Evolutionary conservation across 768 basidiomycete species (phyloP), one percentile per base, ranked within the genome.

Genomic region (Multifurca ochricompacta): DNA sequence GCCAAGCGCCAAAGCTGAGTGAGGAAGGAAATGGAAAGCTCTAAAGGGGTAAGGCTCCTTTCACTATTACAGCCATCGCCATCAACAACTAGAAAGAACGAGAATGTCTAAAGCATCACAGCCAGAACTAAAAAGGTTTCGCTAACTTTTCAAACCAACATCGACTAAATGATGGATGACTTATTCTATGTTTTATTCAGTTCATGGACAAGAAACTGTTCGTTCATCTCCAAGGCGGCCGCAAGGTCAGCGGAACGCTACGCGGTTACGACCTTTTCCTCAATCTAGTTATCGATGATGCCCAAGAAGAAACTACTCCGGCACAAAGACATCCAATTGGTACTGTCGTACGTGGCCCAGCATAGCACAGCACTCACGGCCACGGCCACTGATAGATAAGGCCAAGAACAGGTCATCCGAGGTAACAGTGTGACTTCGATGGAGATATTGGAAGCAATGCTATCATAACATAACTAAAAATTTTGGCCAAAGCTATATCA

Each of bases 161-260:
- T 2, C 6, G n/a, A 16, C 21, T 28, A 35, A 18, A 21, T 30
- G 25, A 32, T 42, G 47, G 34, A n/a, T n/a, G n/a, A n/a, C 37
- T 48, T 47, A 54, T 49, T 39, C 36, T 39, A 50, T 30, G 19
- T n/a, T 9, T 39, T 36, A 35, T 39, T 42, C n/a, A 98, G 90
- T 99, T 96, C 68, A 98, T 99, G 94, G 96, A 99, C 80, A 95
- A 97, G 75, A 89, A 87, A 66, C 74, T 98, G 62, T 94, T 94
- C 71, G 76, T 99, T 65, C 83, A 95, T 72, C 75, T 99, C 6
- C 93, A 96, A 67, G 91, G 89, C 43, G 92, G 92, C 51, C 85
- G 95, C 65, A 91, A 91, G 80, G 90, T 99, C 65, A 92, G 90
- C 73, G 96, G 96, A 51, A 84, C 83, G 13, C 74, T 99, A 47